These are phyloP conservation scores for Omphalotus olearius DNA, from an alignment of 1,284 basidiomycete species.

Conservation along the genomic window DNA sequence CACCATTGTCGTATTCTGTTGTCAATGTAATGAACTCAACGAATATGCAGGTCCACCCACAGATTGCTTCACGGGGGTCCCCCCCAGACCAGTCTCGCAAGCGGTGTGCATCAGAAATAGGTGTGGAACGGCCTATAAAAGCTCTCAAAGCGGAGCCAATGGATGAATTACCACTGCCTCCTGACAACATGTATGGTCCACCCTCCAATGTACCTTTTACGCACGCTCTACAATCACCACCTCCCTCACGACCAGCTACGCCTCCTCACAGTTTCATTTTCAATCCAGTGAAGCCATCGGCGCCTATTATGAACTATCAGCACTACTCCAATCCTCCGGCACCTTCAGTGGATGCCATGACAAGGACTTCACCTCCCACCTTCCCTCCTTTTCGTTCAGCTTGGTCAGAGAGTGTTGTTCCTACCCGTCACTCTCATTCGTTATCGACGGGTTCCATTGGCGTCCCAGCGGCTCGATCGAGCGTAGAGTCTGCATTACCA, in stretches of 20 bases:
- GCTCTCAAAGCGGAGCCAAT: conserved; percentile 64
- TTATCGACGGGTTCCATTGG: conserved; percentile 18
- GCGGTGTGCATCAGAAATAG: conserved; percentile 62
- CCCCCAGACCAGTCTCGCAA: conserved; percentile 44
- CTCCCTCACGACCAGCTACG: conserved; percentile 26
- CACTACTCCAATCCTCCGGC: background rate
- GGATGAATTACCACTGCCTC: conserved; percentile 38
- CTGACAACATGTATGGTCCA: conserved; percentile 24
- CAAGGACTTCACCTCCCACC: conserved; percentile 19
- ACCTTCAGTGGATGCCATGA: background rate
- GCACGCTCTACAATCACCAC: conserved; percentile 29
- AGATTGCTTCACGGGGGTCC: background rate
- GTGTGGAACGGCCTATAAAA: conserved; percentile 57
- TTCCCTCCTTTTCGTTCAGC: conserved; percentile 32
- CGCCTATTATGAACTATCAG: background rate
- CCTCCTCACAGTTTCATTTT: conserved; percentile 7
- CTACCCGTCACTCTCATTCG: conserved; percentile 37
- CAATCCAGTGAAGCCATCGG: conserved; percentile 10
- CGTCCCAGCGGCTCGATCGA: conserved; percentile 20
- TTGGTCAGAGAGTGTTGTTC: conserved; percentile 35
- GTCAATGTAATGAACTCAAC: too few relatives aligned
- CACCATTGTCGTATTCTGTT: background rate
- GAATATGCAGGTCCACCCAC: too few relatives aligned
- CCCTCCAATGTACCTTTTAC: conserved; percentile 22
- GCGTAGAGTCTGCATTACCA: conserved; percentile 15